phyloP scores from a whole-genome alignment of 768 basidiomycete species.

The Coprinopsis marcescibilis region DNA sequence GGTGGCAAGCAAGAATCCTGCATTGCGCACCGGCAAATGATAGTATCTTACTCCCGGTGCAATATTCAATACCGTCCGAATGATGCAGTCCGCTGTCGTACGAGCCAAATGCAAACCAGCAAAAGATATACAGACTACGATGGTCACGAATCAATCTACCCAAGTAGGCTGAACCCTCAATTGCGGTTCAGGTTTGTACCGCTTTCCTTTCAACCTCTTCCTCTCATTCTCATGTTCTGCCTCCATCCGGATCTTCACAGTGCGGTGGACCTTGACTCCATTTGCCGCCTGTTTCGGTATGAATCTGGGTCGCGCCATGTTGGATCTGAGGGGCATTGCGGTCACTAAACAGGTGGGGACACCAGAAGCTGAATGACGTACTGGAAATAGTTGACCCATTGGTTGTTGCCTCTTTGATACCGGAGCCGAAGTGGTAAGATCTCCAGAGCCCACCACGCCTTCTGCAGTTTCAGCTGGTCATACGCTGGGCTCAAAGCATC shows the following conservation, averaged over 20 bases:
- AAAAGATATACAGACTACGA: no score
- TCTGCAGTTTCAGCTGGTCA: constrained; percentile 47
- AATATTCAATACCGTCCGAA: no score
- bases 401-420: constrained; percentile 32
- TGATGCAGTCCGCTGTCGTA: no score
- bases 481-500: constrained; percentile 54
- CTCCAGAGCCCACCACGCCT: constrained; percentile 68
- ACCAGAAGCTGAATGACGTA: constrained; percentile 15
- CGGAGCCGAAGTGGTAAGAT: constrained; percentile 37
- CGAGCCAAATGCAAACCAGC: no score
- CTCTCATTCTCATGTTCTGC: constrained; percentile 34
- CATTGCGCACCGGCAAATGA: no score
- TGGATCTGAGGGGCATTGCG: constrained; percentile 22
- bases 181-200: constrained; percentile 20
- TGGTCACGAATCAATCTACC: constrained; percentile 19
- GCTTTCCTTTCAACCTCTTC: constrained; percentile 22
- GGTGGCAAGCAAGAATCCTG: no score
- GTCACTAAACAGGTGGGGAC: background rate
- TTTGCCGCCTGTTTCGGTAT: constrained; percentile 36
- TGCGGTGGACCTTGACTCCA: constrained; percentile 45
- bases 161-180: constrained; percentile 20
- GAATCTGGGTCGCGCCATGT: constrained; percentile 29
- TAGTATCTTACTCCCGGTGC: no score
- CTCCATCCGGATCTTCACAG: constrained; percentile 49
- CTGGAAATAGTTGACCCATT: constrained; percentile 31